Conservation (phyloP, 1,139 yeast species). For the Kodamaea derodonti region DNA sequence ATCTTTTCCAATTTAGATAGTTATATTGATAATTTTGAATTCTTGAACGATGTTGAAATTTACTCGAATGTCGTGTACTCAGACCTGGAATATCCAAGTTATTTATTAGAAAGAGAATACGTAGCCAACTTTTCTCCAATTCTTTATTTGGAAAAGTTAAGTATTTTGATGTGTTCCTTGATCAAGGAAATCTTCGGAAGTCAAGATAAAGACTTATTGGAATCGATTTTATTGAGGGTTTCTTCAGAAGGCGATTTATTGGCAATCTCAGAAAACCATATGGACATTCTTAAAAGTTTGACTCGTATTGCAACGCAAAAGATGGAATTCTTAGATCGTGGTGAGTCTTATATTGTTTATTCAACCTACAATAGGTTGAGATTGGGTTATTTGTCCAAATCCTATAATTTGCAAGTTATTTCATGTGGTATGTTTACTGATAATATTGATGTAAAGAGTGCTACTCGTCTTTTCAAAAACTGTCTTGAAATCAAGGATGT, state of each 20-base stretch:
- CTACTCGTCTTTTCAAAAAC: constrained; percentile 33
- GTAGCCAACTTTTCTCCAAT: constrained; percentile 38
- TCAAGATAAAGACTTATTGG: constrained; percentile 23
- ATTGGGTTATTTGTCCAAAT: constrained; percentile 40
- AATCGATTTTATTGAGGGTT: constrained; percentile 25
- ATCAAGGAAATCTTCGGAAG: constrained; percentile 25
- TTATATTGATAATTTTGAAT: constrained; percentile 38
- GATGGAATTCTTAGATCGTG: constrained; percentile 42
- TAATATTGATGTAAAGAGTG: constrained; percentile 30
- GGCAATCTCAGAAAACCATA: constrained; percentile 5
- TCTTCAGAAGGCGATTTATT: constrained; percentile 17
- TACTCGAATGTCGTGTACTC: constrained; percentile 27
- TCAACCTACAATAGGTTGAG: constrained; percentile 37
- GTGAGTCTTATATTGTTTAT: constrained; percentile 43
- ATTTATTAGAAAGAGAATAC: constrained; percentile 28
- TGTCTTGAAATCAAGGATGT: constrained; percentile 39
- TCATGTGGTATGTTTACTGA: constrained; percentile 44
- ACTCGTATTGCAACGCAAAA: constrained; percentile 36
- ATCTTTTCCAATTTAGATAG: constrained; percentile 35
- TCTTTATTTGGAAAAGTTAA: constrained; percentile 41
- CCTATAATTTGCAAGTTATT: constrained; percentile 37
- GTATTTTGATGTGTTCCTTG: constrained; percentile 36
- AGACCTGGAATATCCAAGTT: constrained; percentile 20
- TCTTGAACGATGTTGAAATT: constrained; percentile 35
- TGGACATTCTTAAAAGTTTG: constrained; percentile 25